Percentiles rank a stretch among this genome's conserved stretches.
These are phyloP conservation scores for Iris macrosiphon DNA, from an alignment of 106 monocot species.

Conservation along the genomic window DNA sequence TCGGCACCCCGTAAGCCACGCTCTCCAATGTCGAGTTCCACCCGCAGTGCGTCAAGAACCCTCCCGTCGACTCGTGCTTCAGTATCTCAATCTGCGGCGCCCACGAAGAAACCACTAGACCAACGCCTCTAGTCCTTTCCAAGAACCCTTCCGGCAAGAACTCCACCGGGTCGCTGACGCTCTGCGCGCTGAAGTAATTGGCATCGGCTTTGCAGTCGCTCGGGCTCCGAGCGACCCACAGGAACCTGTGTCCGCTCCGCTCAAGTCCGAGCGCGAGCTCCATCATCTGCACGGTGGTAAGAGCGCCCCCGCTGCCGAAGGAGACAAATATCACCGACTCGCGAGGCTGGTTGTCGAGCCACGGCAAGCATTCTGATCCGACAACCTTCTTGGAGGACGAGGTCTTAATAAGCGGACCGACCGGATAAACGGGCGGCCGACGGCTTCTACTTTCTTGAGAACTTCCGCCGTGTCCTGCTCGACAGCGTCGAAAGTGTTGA, in stretches of 20 bases:
- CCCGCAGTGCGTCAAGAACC: conserved; percentile 46
- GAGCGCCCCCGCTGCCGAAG: conserved; percentile 31
- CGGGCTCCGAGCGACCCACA: conserved; percentile 30
- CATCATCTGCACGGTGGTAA: conserved; percentile 13
- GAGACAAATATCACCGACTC: conserved; percentile 35
- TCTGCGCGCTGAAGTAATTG: conserved; percentile 10
- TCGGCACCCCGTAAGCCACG: conserved; percentile 24
- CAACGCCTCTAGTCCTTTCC: conserved; percentile 6
- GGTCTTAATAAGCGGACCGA: conserved; percentile 40
- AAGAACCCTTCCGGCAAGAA: conserved; percentile 18
- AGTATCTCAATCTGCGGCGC: conserved; percentile 26
- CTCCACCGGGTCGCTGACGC: conserved; percentile 9
- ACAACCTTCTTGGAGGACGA: no score
- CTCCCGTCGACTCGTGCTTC: conserved; percentile 6
- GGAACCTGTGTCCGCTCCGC: conserved; percentile 24
- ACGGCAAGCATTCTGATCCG: conserved; percentile 10
- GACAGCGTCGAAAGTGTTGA: conserved; percentile 45
- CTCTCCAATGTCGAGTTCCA: conserved; percentile 65
- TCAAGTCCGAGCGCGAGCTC: conserved; percentile 40
- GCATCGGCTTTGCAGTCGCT: conserved; percentile 8
- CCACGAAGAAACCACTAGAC: conserved; percentile 22
- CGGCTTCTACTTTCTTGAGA: background rate
- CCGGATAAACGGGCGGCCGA: conserved; percentile 34
- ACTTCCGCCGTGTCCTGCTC: conserved; percentile 30
- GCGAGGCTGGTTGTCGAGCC: conserved; percentile 30